Conservation (phyloP, 768 basidiomycete genomes). For the Lactarius tabidus region DNA sequence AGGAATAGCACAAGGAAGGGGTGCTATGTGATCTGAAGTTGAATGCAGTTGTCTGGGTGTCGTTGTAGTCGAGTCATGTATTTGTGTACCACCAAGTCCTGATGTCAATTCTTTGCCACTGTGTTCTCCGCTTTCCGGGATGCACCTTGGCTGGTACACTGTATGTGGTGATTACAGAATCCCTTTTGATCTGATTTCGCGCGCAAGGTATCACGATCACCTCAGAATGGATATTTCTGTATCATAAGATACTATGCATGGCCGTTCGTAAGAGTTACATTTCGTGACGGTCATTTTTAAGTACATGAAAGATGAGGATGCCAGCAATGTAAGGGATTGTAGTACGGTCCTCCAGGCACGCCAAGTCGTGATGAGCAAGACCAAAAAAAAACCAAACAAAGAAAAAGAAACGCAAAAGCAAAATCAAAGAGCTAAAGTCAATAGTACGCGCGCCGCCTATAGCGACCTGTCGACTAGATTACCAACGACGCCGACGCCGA, state of each 20-base stretch:
- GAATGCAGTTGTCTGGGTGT: too few relatives aligned
- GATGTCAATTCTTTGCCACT: too few relatives aligned
- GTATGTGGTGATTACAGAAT: neutral
- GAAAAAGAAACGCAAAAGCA: neutral
- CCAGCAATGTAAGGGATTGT: neutral
- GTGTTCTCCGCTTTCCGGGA: too few relatives aligned
- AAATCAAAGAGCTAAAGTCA: too few relatives aligned
- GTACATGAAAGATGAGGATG: neutral
- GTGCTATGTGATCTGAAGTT: too few relatives aligned
- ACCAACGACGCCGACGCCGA: conserved; percentile 34
- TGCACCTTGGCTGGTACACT: too few relatives aligned
- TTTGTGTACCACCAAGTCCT: too few relatives aligned
- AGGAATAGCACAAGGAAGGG: too few relatives aligned
- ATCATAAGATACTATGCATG: neutral
- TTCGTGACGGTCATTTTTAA: conserved; percentile 11
- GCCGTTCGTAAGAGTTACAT: conserved; percentile 11
- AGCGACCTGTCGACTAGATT: conserved; percentile 15
- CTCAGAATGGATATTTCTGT: neutral
- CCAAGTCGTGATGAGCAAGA: neutral
- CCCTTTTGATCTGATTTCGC: neutral
- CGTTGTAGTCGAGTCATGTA: too few relatives aligned
- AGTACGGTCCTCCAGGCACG: neutral
- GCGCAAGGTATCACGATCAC: neutral
- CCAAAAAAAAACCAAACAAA: neutral
- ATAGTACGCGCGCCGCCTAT: neutral